These are phyloP conservation scores for Trichocladium antarcticum DNA, from an alignment of 495 filamentous ascomycete genomes.

Conservation along the genomic window DNA sequence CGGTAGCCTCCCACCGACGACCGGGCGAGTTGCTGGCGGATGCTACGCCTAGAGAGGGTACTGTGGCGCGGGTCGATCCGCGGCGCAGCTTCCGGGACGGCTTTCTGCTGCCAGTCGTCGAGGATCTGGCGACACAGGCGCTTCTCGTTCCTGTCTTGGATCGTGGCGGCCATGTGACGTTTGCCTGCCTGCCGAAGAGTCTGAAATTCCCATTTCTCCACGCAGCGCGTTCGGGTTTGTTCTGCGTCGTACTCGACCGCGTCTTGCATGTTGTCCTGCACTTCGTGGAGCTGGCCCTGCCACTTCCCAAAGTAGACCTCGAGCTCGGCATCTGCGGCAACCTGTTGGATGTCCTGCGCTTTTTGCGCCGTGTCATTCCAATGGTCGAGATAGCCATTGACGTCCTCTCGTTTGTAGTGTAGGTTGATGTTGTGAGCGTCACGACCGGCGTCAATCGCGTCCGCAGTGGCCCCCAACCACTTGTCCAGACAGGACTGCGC, in stretches of 20 bases:
- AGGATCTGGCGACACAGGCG: slow-evolving; percentile 14
- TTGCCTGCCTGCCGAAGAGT: slow-evolving; percentile 16
- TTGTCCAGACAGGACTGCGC: slow-evolving; percentile 14
- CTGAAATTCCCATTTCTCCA: slow-evolving; percentile 24
- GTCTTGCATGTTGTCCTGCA: slow-evolving; percentile 14
- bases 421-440: slow-evolving; percentile 16
- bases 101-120: slow-evolving; percentile 20
- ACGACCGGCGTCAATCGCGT: slow-evolving; percentile 5
- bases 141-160: slow-evolving; percentile 18
- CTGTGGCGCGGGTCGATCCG: slow-evolving; percentile 11
- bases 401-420: slow-evolving; percentile 16
- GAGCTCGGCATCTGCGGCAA: slow-evolving; percentile 21
- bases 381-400: slow-evolving; percentile 16
- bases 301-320: slow-evolving; percentile 19
- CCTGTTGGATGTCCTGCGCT: slow-evolving; percentile 7
- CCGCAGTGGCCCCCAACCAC: slow-evolving; percentile 14
- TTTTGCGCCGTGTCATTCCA: slow-evolving; percentile 15
- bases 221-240: slow-evolving; percentile 7
- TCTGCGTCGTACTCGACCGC: slow-evolving; percentile 21
- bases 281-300: slow-evolving; percentile 10
- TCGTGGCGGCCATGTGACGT: slow-evolving; percentile 11
- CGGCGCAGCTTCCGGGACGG: slow-evolving; percentile 10
- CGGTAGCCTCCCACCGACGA: background rate
- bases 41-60: slow-evolving; percentile 16
- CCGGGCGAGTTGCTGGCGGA: slow-evolving; percentile 6